phyloP scores from a whole-genome alignment of 2,329 filamentous ascomycete species.

The Sarocladiaceae sp. region DNA sequence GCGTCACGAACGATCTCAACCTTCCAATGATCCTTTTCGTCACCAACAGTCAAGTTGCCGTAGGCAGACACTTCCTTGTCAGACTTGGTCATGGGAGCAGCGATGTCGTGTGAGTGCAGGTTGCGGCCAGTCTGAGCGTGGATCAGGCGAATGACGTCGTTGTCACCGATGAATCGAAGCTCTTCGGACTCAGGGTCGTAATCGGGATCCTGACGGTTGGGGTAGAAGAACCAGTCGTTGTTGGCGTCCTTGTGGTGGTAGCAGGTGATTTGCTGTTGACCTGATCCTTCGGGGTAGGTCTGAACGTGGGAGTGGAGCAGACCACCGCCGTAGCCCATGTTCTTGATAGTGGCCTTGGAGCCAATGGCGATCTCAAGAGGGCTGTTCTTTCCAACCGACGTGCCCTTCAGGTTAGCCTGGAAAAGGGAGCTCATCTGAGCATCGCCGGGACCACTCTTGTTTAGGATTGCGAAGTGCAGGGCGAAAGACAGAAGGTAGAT shows the following conservation, averaged over 20 bases:
- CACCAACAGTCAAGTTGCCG: slow-evolving; percentile 89
- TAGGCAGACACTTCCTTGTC: slow-evolving; percentile 94
- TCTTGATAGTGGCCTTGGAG: slow-evolving; percentile 89
- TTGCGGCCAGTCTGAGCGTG: slow-evolving; percentile 96
- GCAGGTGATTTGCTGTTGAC: slow-evolving; percentile 95
- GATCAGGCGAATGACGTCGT: slow-evolving; percentile 75
- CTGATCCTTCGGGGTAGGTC: slow-evolving; percentile 88
- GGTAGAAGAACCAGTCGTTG: slow-evolving; percentile 99
- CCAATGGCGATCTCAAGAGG: slow-evolving; percentile 87
- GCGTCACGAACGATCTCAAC: slow-evolving; percentile 89
- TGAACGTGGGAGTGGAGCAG: slow-evolving; percentile 94
- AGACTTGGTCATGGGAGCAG: slow-evolving; percentile 81
- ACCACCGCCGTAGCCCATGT: slow-evolving; percentile 98
- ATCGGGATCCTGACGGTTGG: slow-evolving; percentile 70
- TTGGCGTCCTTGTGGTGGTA: slow-evolving; percentile 99
- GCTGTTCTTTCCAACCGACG: slow-evolving; percentile 89
- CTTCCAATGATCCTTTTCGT: slow-evolving; percentile 96
- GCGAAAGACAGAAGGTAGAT: slow-evolving; percentile 97
- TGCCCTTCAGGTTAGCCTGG: slow-evolving; percentile 92
- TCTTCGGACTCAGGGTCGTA: slow-evolving; percentile 62
- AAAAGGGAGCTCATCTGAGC: slow-evolving; percentile 99
- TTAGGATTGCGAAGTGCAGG: slow-evolving; percentile 86
- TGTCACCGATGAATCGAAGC: slow-evolving; percentile 71
- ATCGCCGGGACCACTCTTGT: slow-evolving; percentile 90
- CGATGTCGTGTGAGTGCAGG: slow-evolving; percentile 86